A percentile compares a stretch with the other conserved stretches of the same genome.
These are phyloP conservation scores for Trichoderma reesei DNA, from an alignment of 495 filamentous ascomycete genomes.

Conservation along the genomic window DNA sequence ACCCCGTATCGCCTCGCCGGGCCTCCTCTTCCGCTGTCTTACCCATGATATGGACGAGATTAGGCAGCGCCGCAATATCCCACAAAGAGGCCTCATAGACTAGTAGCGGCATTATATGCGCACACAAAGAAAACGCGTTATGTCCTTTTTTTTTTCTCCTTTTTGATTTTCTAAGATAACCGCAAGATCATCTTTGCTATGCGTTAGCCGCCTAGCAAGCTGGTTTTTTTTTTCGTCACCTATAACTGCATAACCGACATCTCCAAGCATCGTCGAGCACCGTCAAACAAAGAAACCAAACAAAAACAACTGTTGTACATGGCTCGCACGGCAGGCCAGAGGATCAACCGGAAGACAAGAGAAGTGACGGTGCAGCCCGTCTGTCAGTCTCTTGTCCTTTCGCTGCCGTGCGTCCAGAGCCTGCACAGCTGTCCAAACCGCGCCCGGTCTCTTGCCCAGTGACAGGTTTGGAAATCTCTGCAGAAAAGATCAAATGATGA, in stretches of 20 bases:
- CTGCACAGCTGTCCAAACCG: constrained; percentile 7
- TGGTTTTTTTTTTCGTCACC: neutral
- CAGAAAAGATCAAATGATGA: neutral
- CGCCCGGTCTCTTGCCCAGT: neutral
- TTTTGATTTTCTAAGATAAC: neutral
- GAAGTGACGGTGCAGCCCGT: neutral
- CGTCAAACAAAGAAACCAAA: neutral
- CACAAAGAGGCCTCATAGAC: neutral
- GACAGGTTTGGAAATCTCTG: neutral
- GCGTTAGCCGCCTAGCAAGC: neutral
- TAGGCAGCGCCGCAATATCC: no score
- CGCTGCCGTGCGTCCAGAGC: neutral
- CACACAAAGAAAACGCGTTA: neutral
- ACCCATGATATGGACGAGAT: no score
- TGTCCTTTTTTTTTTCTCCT: neutral
- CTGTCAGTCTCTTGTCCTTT: neutral
- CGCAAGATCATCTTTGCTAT: neutral
- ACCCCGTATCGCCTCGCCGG: no score
- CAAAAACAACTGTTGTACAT: constrained; percentile 4
- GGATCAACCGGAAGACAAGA: neutral
- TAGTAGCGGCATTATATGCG: neutral
- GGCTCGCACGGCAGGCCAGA: neutral
- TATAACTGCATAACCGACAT: neutral
- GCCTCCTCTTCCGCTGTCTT: no score
- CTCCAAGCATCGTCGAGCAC: neutral